phyloP scores from a whole-genome alignment of 2,329 filamentous ascomycete genomes.

The Sclerotinia sclerotiorum region DNA sequence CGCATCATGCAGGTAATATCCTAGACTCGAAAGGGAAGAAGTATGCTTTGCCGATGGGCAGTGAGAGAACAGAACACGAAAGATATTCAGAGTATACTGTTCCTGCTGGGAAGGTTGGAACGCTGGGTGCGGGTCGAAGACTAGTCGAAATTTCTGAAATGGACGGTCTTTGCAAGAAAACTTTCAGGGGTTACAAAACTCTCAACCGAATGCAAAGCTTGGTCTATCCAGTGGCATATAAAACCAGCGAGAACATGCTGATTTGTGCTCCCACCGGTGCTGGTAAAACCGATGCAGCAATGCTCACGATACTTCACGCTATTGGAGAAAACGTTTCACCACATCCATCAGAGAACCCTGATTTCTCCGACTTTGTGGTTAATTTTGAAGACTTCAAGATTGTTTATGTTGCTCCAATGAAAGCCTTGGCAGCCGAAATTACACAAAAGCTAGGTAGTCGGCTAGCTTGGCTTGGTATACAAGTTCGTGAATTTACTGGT shows the following conservation, averaged over 20 bases:
- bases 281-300: slow-evolving; percentile 97
- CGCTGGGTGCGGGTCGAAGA: slow-evolving; percentile 68
- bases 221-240: slow-evolving; percentile 92
- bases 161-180: slow-evolving; percentile 85
- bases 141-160: slow-evolving; percentile 77
- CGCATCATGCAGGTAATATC: slow-evolving; percentile 80
- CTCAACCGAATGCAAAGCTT: slow-evolving; percentile 98
- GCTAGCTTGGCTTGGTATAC: slow-evolving; percentile 88
- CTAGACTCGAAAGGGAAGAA: slow-evolving; percentile 76
- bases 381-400: slow-evolving; percentile 91
- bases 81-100: slow-evolving; percentile 90
- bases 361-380: slow-evolving; percentile 78
- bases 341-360: slow-evolving; percentile 71
- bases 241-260: slow-evolving; percentile 96
- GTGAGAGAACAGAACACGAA: slow-evolving; percentile 63
- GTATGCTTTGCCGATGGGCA: slow-evolving; percentile 78
- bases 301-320: slow-evolving; percentile 91
- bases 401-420: slow-evolving; percentile 98
- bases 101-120: slow-evolving; percentile 78
- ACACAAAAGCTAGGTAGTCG: slow-evolving; percentile 92
- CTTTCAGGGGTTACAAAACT: slow-evolving; percentile 89
- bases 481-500: slow-evolving; percentile 90
- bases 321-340: slow-evolving; percentile 83
- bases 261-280: slow-evolving; percentile 97
- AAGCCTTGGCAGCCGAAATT: slow-evolving; percentile 92